phyloP scores from a whole-genome alignment of 176 grass and related monocot species.

The Oryza officinalis region DNA sequence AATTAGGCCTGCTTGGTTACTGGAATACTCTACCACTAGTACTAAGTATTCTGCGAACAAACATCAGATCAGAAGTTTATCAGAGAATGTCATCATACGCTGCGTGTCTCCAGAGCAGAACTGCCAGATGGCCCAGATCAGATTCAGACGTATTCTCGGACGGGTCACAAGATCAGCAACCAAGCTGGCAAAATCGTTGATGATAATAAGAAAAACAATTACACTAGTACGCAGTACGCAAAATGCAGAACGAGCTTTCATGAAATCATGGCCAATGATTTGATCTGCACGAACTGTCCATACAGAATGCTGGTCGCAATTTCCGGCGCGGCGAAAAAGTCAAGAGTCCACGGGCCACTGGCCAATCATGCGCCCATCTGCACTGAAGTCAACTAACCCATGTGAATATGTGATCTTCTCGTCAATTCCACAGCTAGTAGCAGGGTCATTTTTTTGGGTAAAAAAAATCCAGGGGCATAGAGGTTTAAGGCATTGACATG shows the following conservation, averaged over 20 bases:
- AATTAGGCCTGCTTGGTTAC: too few species aligned
- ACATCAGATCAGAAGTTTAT: neutral
- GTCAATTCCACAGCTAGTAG: neutral
- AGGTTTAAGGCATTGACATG: neutral
- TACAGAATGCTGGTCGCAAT: neutral
- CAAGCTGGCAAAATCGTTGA: neutral
- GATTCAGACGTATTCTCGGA: neutral
- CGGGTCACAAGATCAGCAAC: too few species aligned
- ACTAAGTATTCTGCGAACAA: too few species aligned
- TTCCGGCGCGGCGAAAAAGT: constrained; percentile 11
- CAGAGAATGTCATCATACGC: neutral
- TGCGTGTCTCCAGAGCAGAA: neutral
- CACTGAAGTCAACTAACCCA: constrained; percentile 27
- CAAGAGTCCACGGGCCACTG: constrained; percentile 2
- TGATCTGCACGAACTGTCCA: neutral
- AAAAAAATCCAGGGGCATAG: too few species aligned
- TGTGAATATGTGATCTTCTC: neutral
- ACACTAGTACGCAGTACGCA: too few species aligned
- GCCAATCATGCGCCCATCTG: neutral
- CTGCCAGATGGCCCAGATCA: neutral
- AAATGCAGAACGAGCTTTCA: neutral
- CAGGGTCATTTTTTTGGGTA: neutral
- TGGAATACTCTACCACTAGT: too few species aligned
- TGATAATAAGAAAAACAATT: neutral
- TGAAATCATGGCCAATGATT: neutral